Evolutionary conservation across 352 stramenopile species (phyloP).

Genomic region (Blastocystis sp.): DNA sequence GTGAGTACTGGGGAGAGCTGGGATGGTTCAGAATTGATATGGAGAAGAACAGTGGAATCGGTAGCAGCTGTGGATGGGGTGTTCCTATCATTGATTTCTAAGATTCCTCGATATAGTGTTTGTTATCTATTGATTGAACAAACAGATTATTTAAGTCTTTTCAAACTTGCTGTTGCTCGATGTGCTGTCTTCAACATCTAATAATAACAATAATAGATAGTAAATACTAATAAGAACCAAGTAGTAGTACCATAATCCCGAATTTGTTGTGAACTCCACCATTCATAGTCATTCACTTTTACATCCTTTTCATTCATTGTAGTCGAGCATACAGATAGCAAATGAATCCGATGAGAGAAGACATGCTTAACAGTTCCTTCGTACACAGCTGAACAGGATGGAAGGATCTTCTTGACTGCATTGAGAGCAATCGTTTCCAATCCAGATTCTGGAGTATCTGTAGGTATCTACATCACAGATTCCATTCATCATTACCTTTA

Average conservation of each 20-base stretch:
- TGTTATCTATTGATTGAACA: constrained; percentile 27
- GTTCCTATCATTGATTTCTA: constrained; percentile 70
- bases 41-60: constrained; percentile 80
- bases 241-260: constrained; percentile 12
- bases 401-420: not conserved
- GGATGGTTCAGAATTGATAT: constrained; percentile 83
- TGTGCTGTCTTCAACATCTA: constrained; percentile 58
- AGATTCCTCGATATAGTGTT: not conserved
- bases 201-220: not conserved
- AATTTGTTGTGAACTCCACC: constrained; percentile 21
- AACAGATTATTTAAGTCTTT: constrained; percentile 12
- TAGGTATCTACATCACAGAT: not conserved
- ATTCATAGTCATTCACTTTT: not conserved
- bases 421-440: not conserved
- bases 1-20: constrained; percentile 81
- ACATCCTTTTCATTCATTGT: not conserved
- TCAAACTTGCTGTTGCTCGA: not conserved
- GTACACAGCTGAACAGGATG: not conserved
- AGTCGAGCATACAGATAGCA: not conserved
- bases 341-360: constrained; percentile 47
- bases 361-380: constrained; percentile 26
- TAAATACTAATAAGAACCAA: not conserved
- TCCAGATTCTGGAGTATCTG: not conserved
- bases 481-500: not conserved
- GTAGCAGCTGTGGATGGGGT: constrained; percentile 73